A percentile compares a stretch with the other conserved stretches of the same genome.
These are phyloP conservation scores for Lachnellula arida DNA, from an alignment of 2,329 filamentous ascomycete species.

Conservation along the genomic window DNA sequence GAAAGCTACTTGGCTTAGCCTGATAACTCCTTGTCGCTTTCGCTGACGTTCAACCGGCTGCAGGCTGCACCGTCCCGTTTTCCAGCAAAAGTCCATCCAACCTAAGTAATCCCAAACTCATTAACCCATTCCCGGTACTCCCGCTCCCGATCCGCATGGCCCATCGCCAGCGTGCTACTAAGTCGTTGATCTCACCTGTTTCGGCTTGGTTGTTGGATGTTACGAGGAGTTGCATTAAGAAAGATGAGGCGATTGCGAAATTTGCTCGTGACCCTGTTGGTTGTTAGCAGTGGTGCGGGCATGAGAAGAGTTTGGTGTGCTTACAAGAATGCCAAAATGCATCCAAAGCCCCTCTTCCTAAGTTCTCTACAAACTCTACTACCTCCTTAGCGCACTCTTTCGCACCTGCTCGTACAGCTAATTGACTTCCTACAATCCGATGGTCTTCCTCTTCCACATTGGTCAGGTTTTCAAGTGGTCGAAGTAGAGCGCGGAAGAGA, in stretches of 20 bases:
- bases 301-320: not conserved
- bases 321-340: slow-evolving; percentile 32
- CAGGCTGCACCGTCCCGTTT: slow-evolving; percentile 15
- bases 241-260: slow-evolving; percentile 32
- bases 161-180: slow-evolving; percentile 29
- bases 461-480: slow-evolving; percentile 29
- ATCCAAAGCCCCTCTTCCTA: slow-evolving; percentile 26
- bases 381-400: slow-evolving; percentile 31
- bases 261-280: slow-evolving; percentile 30
- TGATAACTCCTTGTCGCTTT: not conserved
- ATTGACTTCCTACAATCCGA: slow-evolving; percentile 17
- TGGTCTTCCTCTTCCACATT: slow-evolving; percentile 25
- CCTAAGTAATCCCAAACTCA: slow-evolving; percentile 29
- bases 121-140: slow-evolving; percentile 25
- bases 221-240: slow-evolving; percentile 31
- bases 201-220: slow-evolving; percentile 26
- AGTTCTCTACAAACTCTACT: slow-evolving; percentile 30
- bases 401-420: slow-evolving; percentile 27
- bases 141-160: slow-evolving; percentile 28
- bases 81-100: slow-evolving; percentile 28
- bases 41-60: not conserved
- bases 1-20: not conserved
- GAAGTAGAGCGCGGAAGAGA: slow-evolving; percentile 31
- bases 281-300: not conserved
- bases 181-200: slow-evolving; percentile 25